Evolutionary conservation across 2,329 filamentous ascomycete genomes (phyloP), one percentile per base, ranked within the genome.

Genomic region (Pseudocercospora pini-densiflorae): DNA sequence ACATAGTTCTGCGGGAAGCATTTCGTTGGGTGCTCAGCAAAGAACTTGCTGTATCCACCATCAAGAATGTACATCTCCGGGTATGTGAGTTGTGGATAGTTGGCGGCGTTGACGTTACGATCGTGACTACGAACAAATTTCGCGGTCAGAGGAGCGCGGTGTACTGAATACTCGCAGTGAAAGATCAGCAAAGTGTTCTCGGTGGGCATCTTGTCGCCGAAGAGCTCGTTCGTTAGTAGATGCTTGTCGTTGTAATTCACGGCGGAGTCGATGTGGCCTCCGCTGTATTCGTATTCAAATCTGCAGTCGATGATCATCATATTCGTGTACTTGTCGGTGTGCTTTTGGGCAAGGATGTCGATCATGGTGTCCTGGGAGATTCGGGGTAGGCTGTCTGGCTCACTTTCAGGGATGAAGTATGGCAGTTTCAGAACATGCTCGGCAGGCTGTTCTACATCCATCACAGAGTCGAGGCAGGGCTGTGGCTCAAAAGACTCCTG

Each of bases 241-340:
- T 99, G 94, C 81, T 97, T 97, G 82, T 97, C 93, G 81, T 97
- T 98, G 84, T 93, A 95, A 83, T 99, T 99, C 81, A 97, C 85
- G 51, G 95, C 95, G 19, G 92, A 92, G 72, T 93, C 88, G 76
- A 99, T 97, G 79, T 99, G 95, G 36, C 95, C 95, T 64, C 95
- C 95, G 16, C 97, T 91, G 78, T 96, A 99, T 81, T 99, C 95
- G 79, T 99, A 99, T 84, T 99, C 95, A 77, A 99, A 99, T 21
- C 95, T 92, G 79, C 95, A 99, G 80, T 99, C 95, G 75, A 99
- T 90, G 75, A 99, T 86, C 79, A 97, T 87, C 78, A 92, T 90
- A 77, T 94, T 88, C 67, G 93, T 89, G 78, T 92, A 98, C 24
- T 87, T 79, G 27, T 89, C 85, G 74, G 89, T 88, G 80, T 90